Conservation (phyloP, 2,329 filamentous ascomycete species). For the Chaetomium sp. region DNA sequence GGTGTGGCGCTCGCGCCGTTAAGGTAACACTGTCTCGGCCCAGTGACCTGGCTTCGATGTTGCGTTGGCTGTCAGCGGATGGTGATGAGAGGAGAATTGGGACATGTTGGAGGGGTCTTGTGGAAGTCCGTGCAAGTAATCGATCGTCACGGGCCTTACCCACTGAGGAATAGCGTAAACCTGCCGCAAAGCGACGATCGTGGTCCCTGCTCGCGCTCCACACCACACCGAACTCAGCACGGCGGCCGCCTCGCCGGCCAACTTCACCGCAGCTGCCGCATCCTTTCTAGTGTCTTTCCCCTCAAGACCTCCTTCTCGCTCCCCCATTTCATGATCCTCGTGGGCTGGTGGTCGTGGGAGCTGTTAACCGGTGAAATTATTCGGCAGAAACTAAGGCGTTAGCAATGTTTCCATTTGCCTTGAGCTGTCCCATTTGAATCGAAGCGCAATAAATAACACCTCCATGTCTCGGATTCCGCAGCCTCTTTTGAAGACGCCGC, state of each 20-base stretch:
- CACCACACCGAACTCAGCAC: background rate
- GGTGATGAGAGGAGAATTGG: background rate
- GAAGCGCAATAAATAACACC: background rate
- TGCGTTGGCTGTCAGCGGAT: background rate
- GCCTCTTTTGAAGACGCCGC: background rate
- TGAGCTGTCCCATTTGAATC: background rate
- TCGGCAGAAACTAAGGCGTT: background rate
- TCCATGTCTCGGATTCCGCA: background rate
- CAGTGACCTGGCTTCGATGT: constrained; percentile 9
- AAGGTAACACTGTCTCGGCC: constrained; percentile 16
- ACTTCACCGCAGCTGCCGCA: background rate
- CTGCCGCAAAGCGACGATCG: background rate
- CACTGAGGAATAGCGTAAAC: background rate
- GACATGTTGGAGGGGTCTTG: constrained; percentile 1
- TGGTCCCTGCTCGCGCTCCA: background rate
- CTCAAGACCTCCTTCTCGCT: background rate
- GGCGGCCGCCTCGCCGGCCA: background rate
- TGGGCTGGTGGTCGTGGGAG: background rate
- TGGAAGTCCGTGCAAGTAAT: background rate
- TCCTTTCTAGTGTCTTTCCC: background rate
- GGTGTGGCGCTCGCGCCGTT: background rate
- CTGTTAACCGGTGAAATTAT: background rate
- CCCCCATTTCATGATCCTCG: background rate
- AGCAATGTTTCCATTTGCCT: background rate
- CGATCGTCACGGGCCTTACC: background rate